These are phyloP conservation scores for Microsporum audouinii DNA, from an alignment of 2,329 filamentous ascomycete species.

Conservation along the genomic window DNA sequence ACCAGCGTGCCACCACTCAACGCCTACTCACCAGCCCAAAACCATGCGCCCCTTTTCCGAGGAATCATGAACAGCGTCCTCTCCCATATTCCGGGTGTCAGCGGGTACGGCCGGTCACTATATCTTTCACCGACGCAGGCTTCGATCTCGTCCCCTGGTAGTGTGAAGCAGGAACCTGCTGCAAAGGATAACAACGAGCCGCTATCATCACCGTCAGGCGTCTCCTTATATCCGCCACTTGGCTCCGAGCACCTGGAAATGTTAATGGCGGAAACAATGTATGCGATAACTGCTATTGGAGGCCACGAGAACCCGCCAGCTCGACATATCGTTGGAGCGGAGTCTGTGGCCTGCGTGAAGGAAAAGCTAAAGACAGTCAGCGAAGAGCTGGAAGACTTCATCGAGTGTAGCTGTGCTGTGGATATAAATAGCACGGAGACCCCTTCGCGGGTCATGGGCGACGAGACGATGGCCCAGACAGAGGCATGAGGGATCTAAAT, in stretches of 20 bases:
- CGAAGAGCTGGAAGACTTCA: constrained; percentile 91
- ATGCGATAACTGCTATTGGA: constrained; percentile 81
- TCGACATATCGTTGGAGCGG: constrained; percentile 82
- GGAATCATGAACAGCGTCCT: constrained; percentile 73
- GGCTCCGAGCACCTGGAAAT: constrained; percentile 56
- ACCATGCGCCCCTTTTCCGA: constrained; percentile 67
- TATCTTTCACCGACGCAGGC: constrained; percentile 2
- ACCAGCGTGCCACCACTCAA: constrained; percentile 68
- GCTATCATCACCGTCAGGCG: constrained; percentile 36
- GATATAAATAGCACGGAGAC: constrained; percentile 41
- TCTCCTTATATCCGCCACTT: constrained; percentile 64
- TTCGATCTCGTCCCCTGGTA: neutral
- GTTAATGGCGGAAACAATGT: constrained; percentile 77
- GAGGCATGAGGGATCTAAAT: neutral
- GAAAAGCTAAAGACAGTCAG: constrained; percentile 95
- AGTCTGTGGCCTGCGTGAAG: constrained; percentile 77
- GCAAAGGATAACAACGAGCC: constrained; percentile 14
- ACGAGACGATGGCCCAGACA: neutral
- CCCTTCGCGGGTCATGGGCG: constrained; percentile 14
- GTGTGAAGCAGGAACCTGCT: constrained; percentile 9
- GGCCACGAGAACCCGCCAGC: constrained; percentile 93
- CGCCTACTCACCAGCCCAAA: constrained; percentile 56
- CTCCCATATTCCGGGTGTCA: constrained; percentile 59
- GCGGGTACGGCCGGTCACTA: constrained; percentile 26
- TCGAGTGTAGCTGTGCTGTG: constrained; percentile 75